Conservation (phyloP, 345 rosid species). For the Eucalyptus tenuipes region DNA sequence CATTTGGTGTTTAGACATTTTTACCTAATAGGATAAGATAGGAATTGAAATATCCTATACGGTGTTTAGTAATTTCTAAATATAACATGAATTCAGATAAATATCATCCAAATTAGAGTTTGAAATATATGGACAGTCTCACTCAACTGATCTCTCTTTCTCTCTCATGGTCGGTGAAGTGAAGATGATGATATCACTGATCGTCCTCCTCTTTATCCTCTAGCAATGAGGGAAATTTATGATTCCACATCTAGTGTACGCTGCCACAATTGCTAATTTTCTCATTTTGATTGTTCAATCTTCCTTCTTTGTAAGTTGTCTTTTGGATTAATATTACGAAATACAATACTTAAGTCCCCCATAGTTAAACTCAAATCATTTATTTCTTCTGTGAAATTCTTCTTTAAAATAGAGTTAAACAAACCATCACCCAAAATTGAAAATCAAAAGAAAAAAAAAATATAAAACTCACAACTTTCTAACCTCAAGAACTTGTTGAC, state of each 20-base stretch:
- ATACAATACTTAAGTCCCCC: conserved; percentile 13
- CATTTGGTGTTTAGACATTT: background rate
- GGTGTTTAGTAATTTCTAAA: background rate
- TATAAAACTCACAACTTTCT: conserved; percentile 17
- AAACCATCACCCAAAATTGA: background rate
- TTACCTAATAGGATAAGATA: background rate
- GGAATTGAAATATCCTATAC: background rate
- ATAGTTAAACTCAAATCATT: conserved; percentile 11
- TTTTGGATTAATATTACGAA: background rate
- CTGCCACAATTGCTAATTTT: background rate
- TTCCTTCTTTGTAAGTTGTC: background rate
- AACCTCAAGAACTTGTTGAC: background rate
- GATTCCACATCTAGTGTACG: background rate
- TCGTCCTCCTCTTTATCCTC: background rate
- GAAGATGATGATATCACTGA: background rate
- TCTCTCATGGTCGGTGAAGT: background rate
- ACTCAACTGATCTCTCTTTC: background rate
- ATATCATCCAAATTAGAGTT: background rate
- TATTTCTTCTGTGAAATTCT: background rate
- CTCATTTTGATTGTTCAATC: background rate
- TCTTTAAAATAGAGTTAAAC: background rate
- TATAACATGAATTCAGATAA: background rate
- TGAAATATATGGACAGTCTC: background rate
- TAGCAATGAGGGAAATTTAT: background rate
- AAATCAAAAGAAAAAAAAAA: background rate